Evolutionary conservation across 192 early-diverging fungal genomes (phyloP).

Genomic region (Radiomyces spectabilis): DNA sequence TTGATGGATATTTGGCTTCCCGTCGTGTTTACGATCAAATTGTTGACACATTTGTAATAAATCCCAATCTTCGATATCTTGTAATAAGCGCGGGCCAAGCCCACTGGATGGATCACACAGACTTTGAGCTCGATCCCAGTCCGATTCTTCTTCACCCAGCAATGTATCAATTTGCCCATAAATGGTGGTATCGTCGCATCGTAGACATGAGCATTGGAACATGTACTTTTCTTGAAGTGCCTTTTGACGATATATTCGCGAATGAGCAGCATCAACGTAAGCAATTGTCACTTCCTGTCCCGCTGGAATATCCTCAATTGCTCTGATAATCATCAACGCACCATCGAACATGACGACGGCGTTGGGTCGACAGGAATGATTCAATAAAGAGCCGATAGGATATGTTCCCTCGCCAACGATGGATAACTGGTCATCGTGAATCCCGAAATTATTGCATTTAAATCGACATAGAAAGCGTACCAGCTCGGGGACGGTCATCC

Average conservation of each 20-base stretch:
- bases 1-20: not conserved
- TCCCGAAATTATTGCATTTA: slow-evolving; percentile 57
- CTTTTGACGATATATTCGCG: slow-evolving; percentile 10
- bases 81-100: not conserved
- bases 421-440: slow-evolving; percentile 55
- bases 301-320: slow-evolving; percentile 42
- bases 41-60: slow-evolving; percentile 3
- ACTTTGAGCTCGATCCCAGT: slow-evolving; percentile 12
- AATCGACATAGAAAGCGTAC: slow-evolving; percentile 49
- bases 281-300: slow-evolving; percentile 53
- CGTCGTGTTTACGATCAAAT: slow-evolving; percentile 5
- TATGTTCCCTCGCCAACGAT: slow-evolving; percentile 53
- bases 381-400: slow-evolving; percentile 58
- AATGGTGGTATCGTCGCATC: slow-evolving; percentile 7
- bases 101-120: not conserved
- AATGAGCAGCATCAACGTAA: slow-evolving; percentile 51
- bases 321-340: slow-evolving; percentile 35
- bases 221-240: slow-evolving; percentile 20
- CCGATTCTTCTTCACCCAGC: slow-evolving; percentile 9
- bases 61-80: slow-evolving; percentile 17
- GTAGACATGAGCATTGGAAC: slow-evolving; percentile 18
- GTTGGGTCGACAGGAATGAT: slow-evolving; percentile 68
- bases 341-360: slow-evolving; percentile 53
- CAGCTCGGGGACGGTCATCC: slow-evolving; percentile 18
- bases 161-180: slow-evolving; percentile 14